Evolutionary conservation across 1,284 basidiomycete species (phyloP).

Genomic region (Pholiota adiposa): DNA sequence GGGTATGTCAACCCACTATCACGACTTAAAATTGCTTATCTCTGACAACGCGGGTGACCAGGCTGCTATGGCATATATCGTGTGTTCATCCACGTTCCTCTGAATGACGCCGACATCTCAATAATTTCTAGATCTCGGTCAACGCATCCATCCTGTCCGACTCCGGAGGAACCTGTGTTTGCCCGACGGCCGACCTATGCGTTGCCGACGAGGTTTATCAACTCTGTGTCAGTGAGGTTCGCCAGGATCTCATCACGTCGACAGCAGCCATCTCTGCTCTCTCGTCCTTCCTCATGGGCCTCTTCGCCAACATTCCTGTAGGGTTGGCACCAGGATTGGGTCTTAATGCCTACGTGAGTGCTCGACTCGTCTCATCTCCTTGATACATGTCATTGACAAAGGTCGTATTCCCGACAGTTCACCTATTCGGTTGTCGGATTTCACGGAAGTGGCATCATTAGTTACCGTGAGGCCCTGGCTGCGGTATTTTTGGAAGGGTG

Average conservation of each 20-base stretch:
- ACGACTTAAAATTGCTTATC: background rate
- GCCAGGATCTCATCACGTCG: constrained; percentile 75
- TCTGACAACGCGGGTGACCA: constrained; percentile 2
- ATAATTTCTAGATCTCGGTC: constrained; percentile 69
- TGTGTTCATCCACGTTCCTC: constrained; percentile 14
- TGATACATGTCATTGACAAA: background rate
- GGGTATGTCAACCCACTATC: constrained; percentile 52
- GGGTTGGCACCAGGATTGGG: constrained; percentile 83
- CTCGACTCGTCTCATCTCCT: background rate
- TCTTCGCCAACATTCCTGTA: constrained; percentile 84
- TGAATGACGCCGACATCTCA: background rate
- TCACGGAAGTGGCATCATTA: constrained; percentile 77
- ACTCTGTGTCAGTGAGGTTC: constrained; percentile 69
- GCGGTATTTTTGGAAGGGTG: constrained; percentile 89
- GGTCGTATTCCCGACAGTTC: constrained; percentile 54
- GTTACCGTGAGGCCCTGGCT: constrained; percentile 83
- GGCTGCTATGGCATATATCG: constrained; percentile 41
- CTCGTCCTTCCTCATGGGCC: constrained; percentile 81
- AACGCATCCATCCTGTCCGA: constrained; percentile 80
- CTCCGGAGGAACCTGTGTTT: constrained; percentile 84
- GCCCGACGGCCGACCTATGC: constrained; percentile 58
- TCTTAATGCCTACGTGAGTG: constrained; percentile 80
- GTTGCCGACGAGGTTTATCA: constrained; percentile 63
- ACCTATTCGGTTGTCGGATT: constrained; percentile 88
- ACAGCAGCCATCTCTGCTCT: constrained; percentile 83